Evolutionary conservation across 1,284 basidiomycete genomes (phyloP).

Genomic region (Athelia sp.): DNA sequence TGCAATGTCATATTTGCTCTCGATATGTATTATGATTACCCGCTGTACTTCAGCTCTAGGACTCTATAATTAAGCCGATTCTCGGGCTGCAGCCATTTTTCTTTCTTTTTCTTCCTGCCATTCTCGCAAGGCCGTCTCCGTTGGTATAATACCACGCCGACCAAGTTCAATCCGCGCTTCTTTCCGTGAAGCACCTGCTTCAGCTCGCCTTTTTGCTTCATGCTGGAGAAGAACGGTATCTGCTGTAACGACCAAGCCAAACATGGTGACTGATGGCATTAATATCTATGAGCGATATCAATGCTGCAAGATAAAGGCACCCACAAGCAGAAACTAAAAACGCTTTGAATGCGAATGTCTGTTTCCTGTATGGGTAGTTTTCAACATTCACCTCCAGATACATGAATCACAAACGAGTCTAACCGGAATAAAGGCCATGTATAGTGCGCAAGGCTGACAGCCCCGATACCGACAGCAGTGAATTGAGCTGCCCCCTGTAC

Average conservation of each 20-base stretch:
- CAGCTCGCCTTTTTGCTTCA: slow-evolving; percentile 58
- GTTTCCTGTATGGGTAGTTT: slow-evolving; percentile 18
- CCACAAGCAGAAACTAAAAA: slow-evolving; percentile 62
- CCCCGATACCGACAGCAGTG: slow-evolving; percentile 52
- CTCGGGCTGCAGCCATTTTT: background rate
- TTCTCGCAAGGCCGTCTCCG: slow-evolving; percentile 77
- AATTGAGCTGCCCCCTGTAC: slow-evolving; percentile 23
- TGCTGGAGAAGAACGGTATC: slow-evolving; percentile 72
- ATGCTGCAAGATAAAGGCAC: slow-evolving; percentile 2
- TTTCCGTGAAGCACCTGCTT: slow-evolving; percentile 66
- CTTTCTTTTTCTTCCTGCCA: slow-evolving; percentile 58
- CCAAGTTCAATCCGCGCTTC: slow-evolving; percentile 75
- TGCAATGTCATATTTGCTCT: no score
- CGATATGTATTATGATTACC: no score
- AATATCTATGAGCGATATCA: no score
- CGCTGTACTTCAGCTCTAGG: no score
- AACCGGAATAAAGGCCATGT: slow-evolving; percentile 78
- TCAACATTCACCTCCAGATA: no score
- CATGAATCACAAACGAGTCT: slow-evolving; percentile 13
- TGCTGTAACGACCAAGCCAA: slow-evolving; percentile 70
- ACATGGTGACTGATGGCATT: slow-evolving; percentile 60
- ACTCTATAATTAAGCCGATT: no score
- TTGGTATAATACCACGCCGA: slow-evolving; percentile 68
- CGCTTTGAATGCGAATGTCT: slow-evolving; percentile 77
- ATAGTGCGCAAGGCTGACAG: slow-evolving; percentile 65